phyloP scores from a whole-genome alignment of 305 asterid genomes.

The Solanum hybrid region DNA sequence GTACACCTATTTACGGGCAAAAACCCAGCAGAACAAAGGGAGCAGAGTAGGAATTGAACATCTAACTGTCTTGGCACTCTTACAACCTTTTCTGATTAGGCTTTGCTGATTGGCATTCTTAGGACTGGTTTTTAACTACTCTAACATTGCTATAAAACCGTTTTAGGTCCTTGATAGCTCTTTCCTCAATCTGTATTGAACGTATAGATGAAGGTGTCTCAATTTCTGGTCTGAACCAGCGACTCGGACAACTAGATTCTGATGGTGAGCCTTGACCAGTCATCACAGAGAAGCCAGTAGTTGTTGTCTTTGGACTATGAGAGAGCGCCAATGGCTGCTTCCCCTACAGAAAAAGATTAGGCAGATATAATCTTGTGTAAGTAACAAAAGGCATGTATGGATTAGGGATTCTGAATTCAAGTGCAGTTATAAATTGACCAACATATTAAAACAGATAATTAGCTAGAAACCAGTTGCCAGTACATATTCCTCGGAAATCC shows the following conservation, averaged over 20 bases:
- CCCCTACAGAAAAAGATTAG: not conserved
- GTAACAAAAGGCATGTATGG: not conserved
- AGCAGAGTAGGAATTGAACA: not conserved
- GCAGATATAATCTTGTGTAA: not conserved
- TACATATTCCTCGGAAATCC: not conserved
- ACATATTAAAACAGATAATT: not conserved
- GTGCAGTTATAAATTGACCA: not conserved
- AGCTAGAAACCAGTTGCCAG: not conserved
- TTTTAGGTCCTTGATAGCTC: constrained; percentile 83
- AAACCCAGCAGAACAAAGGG: not conserved
- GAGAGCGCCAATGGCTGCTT: constrained; percentile 14
- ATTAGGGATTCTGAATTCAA: not conserved
- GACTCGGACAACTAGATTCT: constrained; percentile 47
- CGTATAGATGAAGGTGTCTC: constrained; percentile 71
- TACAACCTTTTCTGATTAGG: not conserved
- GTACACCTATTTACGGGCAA: not conserved
- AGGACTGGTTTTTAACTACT: constrained; percentile 69
- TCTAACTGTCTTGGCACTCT: not conserved
- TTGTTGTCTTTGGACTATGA: constrained; percentile 63
- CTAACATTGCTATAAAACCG: constrained; percentile 84
- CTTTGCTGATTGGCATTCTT: not conserved
- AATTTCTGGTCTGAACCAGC: constrained; percentile 88
- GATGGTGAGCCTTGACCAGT: constrained; percentile 75
- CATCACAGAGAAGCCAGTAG: constrained; percentile 67
- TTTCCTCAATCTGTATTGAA: constrained; percentile 88